phyloP scores from a whole-genome alignment of 2,329 filamentous ascomycete species.

The Botrytis porri region DNA sequence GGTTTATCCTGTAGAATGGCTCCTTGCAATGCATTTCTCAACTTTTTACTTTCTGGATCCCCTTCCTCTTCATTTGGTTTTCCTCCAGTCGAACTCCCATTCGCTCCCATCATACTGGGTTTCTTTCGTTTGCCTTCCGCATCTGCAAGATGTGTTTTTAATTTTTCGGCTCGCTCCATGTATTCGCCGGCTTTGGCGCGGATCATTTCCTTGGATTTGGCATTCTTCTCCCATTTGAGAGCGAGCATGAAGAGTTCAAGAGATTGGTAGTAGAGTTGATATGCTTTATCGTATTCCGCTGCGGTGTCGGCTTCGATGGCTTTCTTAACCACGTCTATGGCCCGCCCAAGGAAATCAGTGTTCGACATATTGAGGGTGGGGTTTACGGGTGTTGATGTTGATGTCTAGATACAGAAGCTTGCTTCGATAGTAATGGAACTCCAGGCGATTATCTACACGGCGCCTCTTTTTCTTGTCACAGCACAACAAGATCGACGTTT shows the following conservation, averaged over 20 bases:
- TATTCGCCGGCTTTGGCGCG: slow-evolving; percentile 92
- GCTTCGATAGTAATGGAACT: neutral
- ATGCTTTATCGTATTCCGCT: slow-evolving; percentile 95
- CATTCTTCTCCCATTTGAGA: slow-evolving; percentile 99
- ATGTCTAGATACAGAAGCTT: neutral
- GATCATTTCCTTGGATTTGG: slow-evolving; percentile 95
- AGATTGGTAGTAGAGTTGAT: slow-evolving; percentile 91
- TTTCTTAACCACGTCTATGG: slow-evolving; percentile 95
- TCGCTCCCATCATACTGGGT: slow-evolving; percentile 67
- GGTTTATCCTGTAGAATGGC: slow-evolving; percentile 94
- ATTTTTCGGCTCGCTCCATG: slow-evolving; percentile 97
- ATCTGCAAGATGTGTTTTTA: slow-evolving; percentile 84
- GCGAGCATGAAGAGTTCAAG: slow-evolving; percentile 99
- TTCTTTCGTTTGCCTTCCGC: slow-evolving; percentile 69
- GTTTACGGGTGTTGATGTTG: neutral
- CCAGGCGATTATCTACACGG: neutral
- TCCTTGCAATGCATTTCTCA: slow-evolving; percentile 83
- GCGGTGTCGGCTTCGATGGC: slow-evolving; percentile 95
- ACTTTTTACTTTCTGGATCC: slow-evolving; percentile 94
- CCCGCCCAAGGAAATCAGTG: slow-evolving; percentile 93
- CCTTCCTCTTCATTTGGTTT: slow-evolving; percentile 59
- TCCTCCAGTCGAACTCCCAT: slow-evolving; percentile 63
- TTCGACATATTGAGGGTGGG: slow-evolving; percentile 68
- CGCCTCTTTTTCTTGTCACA: neutral
- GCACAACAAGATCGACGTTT: neutral